A percentile compares a stretch with the other conserved stretches of the same genome.
phyloP scores from a whole-genome alignment of 495 filamentous ascomycete genomes.

The Neurospora sp. region DNA sequence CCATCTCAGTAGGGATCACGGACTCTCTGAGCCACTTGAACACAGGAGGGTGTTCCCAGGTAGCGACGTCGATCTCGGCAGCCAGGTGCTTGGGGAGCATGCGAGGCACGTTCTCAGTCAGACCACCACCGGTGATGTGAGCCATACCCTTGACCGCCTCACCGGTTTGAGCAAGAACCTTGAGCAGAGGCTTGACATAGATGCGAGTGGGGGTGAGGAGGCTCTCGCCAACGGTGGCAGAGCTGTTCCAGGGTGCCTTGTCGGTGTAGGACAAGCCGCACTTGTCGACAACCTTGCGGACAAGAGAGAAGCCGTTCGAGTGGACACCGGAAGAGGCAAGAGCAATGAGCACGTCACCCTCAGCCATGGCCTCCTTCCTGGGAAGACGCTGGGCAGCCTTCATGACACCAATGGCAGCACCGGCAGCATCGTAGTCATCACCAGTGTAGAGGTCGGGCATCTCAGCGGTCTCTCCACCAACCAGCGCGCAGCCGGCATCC shows the following conservation, averaged over 20 bases:
- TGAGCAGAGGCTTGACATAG: constrained; percentile 66
- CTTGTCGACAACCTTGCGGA: constrained; percentile 73
- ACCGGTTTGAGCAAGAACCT: constrained; percentile 39
- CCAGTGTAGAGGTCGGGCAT: constrained; percentile 87
- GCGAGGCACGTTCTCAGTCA: constrained; percentile 84
- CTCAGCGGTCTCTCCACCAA: constrained; percentile 94
- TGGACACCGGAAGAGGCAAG: constrained; percentile 76
- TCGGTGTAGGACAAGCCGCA: constrained; percentile 59
- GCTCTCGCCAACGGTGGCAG: constrained; percentile 51
- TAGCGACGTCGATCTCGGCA: constrained; percentile 62
- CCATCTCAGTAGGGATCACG: constrained; percentile 70
- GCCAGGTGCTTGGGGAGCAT: constrained; percentile 73
- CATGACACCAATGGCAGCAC: constrained; percentile 79
- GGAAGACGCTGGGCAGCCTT: constrained; percentile 59
- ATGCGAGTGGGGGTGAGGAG: constrained; percentile 73
- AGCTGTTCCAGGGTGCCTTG: constrained; percentile 59
- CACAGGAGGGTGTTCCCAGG: constrained; percentile 64
- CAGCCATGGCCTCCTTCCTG: constrained; percentile 59
- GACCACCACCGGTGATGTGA: constrained; percentile 91
- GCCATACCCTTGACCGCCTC: constrained; percentile 69
- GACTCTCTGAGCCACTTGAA: constrained; percentile 75
- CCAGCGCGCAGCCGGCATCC: constrained; percentile 73
- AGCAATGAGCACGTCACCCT: constrained; percentile 76
- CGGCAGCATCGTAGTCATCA: constrained; percentile 83
- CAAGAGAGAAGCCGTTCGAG: constrained; percentile 91